These are phyloP conservation scores for Corylus americana DNA, from an alignment of 306 rosid species.

Conservation along the genomic window DNA sequence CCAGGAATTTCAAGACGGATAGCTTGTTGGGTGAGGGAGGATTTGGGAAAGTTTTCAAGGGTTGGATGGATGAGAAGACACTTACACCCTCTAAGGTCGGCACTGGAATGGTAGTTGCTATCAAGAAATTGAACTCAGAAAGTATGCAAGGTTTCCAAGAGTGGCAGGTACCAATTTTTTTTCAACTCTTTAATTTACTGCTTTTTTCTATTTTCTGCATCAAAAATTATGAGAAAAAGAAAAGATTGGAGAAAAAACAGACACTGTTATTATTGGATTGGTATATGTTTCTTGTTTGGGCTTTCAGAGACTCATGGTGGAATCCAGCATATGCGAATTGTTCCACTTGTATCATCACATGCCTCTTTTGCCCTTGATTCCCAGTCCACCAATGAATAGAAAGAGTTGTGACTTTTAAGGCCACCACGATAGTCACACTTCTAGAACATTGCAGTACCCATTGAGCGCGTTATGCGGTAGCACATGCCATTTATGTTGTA, in stretches of 20 bases:
- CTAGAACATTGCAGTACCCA: background rate
- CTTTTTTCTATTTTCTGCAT: background rate
- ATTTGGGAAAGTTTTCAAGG: constrained; percentile 84
- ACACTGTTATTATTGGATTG: background rate
- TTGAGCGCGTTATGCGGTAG: background rate
- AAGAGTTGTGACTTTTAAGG: background rate
- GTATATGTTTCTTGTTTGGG: background rate
- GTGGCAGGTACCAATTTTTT: constrained; percentile 62
- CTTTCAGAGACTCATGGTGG: background rate
- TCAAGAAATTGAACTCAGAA: constrained; percentile 70
- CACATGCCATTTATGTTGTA: background rate
- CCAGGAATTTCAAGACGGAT: constrained; percentile 60
- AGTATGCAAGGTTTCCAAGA: constrained; percentile 80
- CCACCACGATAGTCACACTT: background rate
- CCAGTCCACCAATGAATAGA: constrained; percentile 12
- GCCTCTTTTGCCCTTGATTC: constrained; percentile 22
- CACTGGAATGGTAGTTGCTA: constrained; percentile 64
- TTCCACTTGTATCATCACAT: constrained; percentile 24
- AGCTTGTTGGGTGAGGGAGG: constrained; percentile 82
- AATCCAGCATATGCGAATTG: background rate
- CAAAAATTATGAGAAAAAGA: too few species aligned
- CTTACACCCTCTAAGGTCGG: constrained; percentile 60
- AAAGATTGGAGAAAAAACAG: too few species aligned
- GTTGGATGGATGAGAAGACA: constrained; percentile 73
- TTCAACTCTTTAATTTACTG: background rate